Evolutionary conservation across 2,329 filamentous ascomycete species (phyloP), one percentile per base, ranked within the genome.

Genomic region (Ophiostoma ips): DNA sequence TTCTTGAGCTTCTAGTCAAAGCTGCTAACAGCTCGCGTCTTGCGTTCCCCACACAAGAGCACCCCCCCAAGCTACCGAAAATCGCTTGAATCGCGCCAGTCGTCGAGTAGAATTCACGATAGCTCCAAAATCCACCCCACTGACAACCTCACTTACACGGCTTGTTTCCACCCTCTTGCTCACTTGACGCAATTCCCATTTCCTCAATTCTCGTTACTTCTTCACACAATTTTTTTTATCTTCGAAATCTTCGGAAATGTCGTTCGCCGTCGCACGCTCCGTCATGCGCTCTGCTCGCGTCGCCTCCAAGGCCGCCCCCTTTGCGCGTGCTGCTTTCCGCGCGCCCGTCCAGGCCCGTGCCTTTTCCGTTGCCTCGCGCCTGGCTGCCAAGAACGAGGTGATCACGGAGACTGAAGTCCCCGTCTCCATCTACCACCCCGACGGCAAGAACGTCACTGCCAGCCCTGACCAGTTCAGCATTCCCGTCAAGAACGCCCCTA

Each of bases 361-460:
- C 33, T 66, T 71, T 55, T 64, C 63, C 12, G 56, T 63, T 2
- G 57, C 63, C 18, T 55, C 61, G 40, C 66, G 24, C 7, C 35
- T 65, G 55, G 56, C 60, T 49, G 75, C 71, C 21, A 57, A 55
- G 50, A 53, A 41, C 61, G 72, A 71, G 52, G 71, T 75, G 12
- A 71, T 78, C 55, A 71, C 70, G 55, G 74, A 78, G 66, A 73
- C 72, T 56, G 72, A 77, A 59, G 65, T 79, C 15, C 73, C 75
- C 28, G 73, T 77, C 50, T 75, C 74, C 19, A 66, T 75, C 57
- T 79, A 77, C 62, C 63, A 61, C 30, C 64, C 68, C 6, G 68
- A 72, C 52, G 60, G 65, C 49, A 71, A 75, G 57, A 73, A 72
- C 51, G 57, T 61, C 33, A 62, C 64, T 35, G 58, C 60, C 30